These are phyloP conservation scores for Pseudognaphalium luteoalbum DNA, from an alignment of 129 eudicot species.

Conservation along the genomic window DNA sequence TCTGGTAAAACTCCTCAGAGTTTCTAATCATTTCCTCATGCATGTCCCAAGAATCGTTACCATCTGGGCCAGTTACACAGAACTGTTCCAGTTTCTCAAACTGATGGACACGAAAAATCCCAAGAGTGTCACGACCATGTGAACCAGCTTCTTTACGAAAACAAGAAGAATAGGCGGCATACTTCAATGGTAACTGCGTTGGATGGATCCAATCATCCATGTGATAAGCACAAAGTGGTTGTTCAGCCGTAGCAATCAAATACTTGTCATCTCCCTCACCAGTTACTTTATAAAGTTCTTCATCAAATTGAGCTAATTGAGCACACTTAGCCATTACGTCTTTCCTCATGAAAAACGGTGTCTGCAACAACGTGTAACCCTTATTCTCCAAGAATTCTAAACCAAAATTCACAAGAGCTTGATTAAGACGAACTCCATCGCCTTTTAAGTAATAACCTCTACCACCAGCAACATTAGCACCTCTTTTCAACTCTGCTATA, in stretches of 20 bases:
- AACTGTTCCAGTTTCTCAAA: conserved; percentile 75
- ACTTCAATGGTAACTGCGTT: conserved; percentile 56
- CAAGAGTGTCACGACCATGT: conserved; percentile 76
- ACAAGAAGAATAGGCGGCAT: conserved; percentile 71
- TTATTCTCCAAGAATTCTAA: conserved; percentile 49
- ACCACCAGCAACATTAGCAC: conserved; percentile 63
- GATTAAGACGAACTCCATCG: conserved; percentile 68
- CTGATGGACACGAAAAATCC: conserved; percentile 78
- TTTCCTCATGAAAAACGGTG: conserved; percentile 76
- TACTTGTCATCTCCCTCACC: conserved; percentile 82
- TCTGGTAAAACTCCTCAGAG: conserved; percentile 67
- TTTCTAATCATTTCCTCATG: conserved; percentile 67
- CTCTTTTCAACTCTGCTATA: conserved; percentile 59
- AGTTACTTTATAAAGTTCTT: conserved; percentile 76
- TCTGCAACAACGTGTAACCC: conserved; percentile 51
- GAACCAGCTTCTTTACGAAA: conserved; percentile 86
- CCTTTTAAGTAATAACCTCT: conserved; percentile 74
- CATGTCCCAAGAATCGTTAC: conserved; percentile 75
- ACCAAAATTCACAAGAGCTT: conserved; percentile 69
- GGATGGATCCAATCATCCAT: conserved; percentile 74
- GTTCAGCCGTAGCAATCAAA: conserved; percentile 79
- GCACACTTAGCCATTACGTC: conserved; percentile 82
- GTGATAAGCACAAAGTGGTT: conserved; percentile 81
- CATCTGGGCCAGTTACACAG: conserved; percentile 67
- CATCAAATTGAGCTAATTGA: conserved; percentile 75